These are phyloP conservation scores for Reutealis trisperma DNA, from an alignment of 345 rosid species.

Conservation along the genomic window DNA sequence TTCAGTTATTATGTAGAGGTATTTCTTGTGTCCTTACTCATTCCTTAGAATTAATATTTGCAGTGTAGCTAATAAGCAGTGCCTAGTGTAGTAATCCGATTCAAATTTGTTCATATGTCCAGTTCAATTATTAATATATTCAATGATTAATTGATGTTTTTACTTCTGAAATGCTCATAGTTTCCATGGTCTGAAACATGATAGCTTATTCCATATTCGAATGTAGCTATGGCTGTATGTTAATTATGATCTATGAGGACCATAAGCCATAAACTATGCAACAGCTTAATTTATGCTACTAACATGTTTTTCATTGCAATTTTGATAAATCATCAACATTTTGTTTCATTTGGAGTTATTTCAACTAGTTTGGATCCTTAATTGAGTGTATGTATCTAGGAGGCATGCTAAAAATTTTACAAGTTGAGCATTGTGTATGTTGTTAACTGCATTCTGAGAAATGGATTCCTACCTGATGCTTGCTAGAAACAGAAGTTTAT, in stretches of 20 bases:
- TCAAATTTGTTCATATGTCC: neutral
- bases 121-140: neutral
- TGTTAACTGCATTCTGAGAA: neutral
- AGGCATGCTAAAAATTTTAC: neutral
- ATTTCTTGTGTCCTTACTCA: neutral
- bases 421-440: neutral
- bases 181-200: neutral
- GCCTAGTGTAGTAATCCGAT: neutral
- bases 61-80: neutral
- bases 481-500: neutral
- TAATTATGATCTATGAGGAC: neutral
- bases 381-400: neutral
- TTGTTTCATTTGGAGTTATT: neutral
- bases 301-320: neutral
- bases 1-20: slow-evolving; percentile 98
- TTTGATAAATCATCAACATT: neutral
- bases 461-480: neutral
- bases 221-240: neutral
- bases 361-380: neutral
- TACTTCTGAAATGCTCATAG: neutral
- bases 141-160: neutral
- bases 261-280: no score
- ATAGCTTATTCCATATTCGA: neutral
- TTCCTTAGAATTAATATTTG: neutral
- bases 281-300: neutral